Conservation (phyloP, 1,284 basidiomycete species). For the Melampsora occidentalis region DNA sequence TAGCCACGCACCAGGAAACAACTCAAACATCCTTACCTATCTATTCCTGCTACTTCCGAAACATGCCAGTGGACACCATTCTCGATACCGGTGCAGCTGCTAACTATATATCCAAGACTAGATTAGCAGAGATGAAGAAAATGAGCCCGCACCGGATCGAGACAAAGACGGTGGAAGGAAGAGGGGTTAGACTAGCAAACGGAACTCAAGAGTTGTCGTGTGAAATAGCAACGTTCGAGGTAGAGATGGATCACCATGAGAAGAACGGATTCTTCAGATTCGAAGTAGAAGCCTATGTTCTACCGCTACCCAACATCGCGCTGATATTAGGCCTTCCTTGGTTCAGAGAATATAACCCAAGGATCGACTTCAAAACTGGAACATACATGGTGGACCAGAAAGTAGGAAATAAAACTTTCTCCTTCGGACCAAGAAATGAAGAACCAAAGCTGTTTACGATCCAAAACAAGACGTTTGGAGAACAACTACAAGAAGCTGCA, state of each 20-base stretch:
- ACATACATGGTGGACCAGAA: no score
- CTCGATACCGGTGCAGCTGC: constrained; percentile 15
- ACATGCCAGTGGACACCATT: not conserved
- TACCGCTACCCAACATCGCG: not conserved
- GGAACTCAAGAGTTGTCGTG: not conserved
- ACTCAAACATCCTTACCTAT: no score
- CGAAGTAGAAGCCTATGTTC: no score
- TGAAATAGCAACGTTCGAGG: not conserved
- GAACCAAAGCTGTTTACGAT: no score
- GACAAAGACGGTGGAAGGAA: not conserved
- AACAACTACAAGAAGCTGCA: not conserved
- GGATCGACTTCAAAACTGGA: no score
- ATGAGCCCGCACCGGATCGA: not conserved
- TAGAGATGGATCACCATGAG: not conserved
- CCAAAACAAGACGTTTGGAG: not conserved
- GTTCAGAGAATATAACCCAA: no score
- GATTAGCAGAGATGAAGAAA: not conserved
- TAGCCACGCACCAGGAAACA: no score
- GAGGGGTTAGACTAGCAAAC: constrained; percentile 4
- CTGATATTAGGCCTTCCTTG: not conserved
- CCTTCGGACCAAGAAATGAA: no score
- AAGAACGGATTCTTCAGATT: no score
- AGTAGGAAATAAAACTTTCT: no score
- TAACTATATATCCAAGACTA: not conserved
- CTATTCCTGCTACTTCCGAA: no score